These are phyloP conservation scores for Nematodospora anomalae DNA, from an alignment of 1,139 yeast species.

Conservation along the genomic window DNA sequence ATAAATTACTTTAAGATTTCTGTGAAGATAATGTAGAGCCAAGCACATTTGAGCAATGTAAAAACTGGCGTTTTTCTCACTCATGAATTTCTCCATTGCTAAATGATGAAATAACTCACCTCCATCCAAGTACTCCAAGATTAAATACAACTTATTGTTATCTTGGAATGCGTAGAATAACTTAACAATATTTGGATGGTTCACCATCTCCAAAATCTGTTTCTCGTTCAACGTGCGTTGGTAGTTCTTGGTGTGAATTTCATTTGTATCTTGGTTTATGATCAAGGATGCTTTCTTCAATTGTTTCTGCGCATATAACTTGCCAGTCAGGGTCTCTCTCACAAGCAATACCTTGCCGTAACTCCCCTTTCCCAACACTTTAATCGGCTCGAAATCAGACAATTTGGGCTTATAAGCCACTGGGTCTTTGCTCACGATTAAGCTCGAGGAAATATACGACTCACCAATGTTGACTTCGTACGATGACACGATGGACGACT, in stretches of 20 bases:
- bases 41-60: conserved; percentile 86
- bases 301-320: conserved; percentile 86
- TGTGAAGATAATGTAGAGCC: conserved; percentile 78
- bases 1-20: conserved; percentile 75
- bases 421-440: conserved; percentile 19
- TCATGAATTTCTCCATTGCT: conserved; percentile 47
- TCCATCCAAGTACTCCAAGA: conserved; percentile 87
- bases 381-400: conserved; percentile 71
- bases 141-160: conserved; percentile 69
- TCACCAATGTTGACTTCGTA: conserved; percentile 16
- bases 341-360: conserved; percentile 88
- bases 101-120: conserved; percentile 90
- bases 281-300: conserved; percentile 66
- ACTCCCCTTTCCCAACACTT: conserved; percentile 88
- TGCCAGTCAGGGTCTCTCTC: conserved; percentile 61
- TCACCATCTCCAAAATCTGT: conserved; percentile 42
- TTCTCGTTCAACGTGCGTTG: conserved; percentile 44
- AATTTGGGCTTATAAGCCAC: conserved; percentile 31
- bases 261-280: conserved; percentile 35
- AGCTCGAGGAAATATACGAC: conserved; percentile 15
- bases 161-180: conserved; percentile 91
- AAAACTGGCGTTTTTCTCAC: conserved; percentile 76
- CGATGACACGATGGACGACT: conserved; percentile 20
- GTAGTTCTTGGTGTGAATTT: conserved; percentile 34
- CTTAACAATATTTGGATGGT: conserved; percentile 87